A percentile compares a stretch with the other conserved stretches of the same genome.
Conservation (phyloP, 2,329 filamentous ascomycete genomes). For the Nannizziopsis arthrosporioides region DNA sequence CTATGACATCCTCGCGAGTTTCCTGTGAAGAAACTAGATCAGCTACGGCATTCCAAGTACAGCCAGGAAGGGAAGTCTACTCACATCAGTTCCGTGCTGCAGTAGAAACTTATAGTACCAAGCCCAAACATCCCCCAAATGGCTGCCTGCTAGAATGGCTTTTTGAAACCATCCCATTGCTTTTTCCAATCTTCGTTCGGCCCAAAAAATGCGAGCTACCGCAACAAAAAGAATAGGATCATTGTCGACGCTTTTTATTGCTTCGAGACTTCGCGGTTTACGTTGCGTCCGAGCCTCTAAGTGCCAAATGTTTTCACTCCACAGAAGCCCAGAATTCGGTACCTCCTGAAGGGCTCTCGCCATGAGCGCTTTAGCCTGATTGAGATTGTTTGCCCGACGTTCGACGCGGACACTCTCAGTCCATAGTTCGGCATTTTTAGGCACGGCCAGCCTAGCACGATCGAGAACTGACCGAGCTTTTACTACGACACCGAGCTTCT, state of each 20-base stretch:
- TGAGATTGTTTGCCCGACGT: constrained; percentile 61
- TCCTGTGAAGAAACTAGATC: constrained; percentile 38
- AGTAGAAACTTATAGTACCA: constrained; percentile 93
- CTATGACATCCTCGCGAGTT: constrained; percentile 74
- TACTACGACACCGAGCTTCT: constrained; percentile 68
- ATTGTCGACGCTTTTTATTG: constrained; percentile 93
- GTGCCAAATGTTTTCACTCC: constrained; percentile 92
- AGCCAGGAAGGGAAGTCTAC: constrained; percentile 17
- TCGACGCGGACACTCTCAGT: constrained; percentile 90
- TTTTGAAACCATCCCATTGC: constrained; percentile 97
- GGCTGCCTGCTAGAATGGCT: constrained; percentile 74
- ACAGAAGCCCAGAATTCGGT: constrained; percentile 74
- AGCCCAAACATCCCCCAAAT: constrained; percentile 87
- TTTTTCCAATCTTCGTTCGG: constrained; percentile 81
- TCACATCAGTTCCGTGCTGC: constrained; percentile 74
- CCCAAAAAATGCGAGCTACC: constrained; percentile 92
- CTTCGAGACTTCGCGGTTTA: constrained; percentile 80
- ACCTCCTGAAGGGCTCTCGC: constrained; percentile 85
- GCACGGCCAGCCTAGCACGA: constrained; percentile 73
- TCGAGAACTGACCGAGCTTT: constrained; percentile 92
- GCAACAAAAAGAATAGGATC: constrained; percentile 82
- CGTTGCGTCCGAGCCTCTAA: constrained; percentile 84
- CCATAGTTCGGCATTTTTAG: constrained; percentile 76
- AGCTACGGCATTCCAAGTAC: constrained; percentile 2
- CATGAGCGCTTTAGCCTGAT: constrained; percentile 85